Evolutionary conservation across 352 stramenopile genomes (phyloP), one percentile per base, ranked within the genome.

Genomic region (Peronospora farinosa): DNA sequence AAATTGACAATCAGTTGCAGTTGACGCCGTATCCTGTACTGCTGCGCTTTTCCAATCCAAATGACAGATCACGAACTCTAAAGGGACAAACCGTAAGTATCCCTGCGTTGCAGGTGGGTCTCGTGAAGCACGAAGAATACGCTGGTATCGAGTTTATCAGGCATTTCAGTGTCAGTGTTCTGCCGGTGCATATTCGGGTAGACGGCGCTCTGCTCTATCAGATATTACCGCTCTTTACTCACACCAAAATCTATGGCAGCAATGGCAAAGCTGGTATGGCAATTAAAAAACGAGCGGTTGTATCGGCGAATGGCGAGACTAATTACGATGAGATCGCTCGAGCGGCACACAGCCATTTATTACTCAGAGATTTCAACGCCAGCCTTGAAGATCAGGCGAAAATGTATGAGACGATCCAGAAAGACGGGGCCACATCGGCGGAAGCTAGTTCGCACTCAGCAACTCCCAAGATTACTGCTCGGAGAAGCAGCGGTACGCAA

Each of bases 101-200:
- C 39, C 84, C 84, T n/a, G 81, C 82, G 11, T 39, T 95, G 23
- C 71, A 92, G 36, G 32, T 91, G 7, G 74, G 65, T 11, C 50
- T 95, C 5, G 81, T 92, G n/a, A 89, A 89, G 46, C 79, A 95
- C 36, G 82, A 92, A 28, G 79, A 87, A 31, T 92, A 95, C 50
- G 71, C 79, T 10, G 81, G 84, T 3, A 89, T 95, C 58, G 68
- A 95, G 30, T 95, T 95, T 32, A 89, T 95, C 33, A 73, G 78
- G 5, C 81, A 92, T 47, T 91, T 95, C 40, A 90, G 78, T 36
- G 62, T 69, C 7, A 77, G 60, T 8, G 58, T 88, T 48, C 59
- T 87, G 6, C 84, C 84, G 8, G 67, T 95, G 7, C 80, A 91
- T 38, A 63, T 91, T 45, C 82, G 84, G 28, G 79, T 92, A 7